These are phyloP conservation scores for Mallotus japonicus DNA, from an alignment of 441 rosid genomes.

Conservation along the genomic window DNA sequence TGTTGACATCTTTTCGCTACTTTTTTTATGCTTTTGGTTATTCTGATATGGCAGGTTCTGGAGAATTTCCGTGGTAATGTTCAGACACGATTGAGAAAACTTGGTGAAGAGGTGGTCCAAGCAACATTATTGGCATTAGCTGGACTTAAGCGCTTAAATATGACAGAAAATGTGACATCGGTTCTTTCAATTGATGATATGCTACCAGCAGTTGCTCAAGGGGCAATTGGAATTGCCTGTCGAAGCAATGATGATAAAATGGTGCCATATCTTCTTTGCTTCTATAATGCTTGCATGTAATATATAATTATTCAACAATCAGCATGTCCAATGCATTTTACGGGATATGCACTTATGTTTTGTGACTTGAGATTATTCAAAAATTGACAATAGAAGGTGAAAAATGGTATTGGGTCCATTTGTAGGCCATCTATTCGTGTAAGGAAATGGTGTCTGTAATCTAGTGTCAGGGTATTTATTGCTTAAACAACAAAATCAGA, in stretches of 20 bases:
- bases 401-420: not conserved
- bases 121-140: slow-evolving; percentile 94
- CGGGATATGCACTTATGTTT: not conserved
- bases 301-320: not conserved
- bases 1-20: not conserved
- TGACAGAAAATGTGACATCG: slow-evolving; percentile 83
- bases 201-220: slow-evolving; percentile 99
- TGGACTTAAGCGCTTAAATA: slow-evolving; percentile 87
- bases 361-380: not conserved
- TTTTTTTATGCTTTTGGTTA: slow-evolving; percentile 20
- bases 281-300: not conserved
- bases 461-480: not conserved
- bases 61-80: slow-evolving; percentile 95
- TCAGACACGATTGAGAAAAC: slow-evolving; percentile 87
- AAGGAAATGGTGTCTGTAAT: not conserved
- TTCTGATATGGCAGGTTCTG: slow-evolving; percentile 51
- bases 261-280: slow-evolving; percentile 37
- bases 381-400: not conserved
- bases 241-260: slow-evolving; percentile 74
- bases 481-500: not conserved
- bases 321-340: not conserved
- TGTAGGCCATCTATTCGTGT: not conserved
- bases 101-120: slow-evolving; percentile 72
- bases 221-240: slow-evolving; percentile 97
- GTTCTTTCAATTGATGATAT: slow-evolving; percentile 78